These are phyloP conservation scores for Tetrapyrgos nigripes DNA, from an alignment of 1,284 basidiomycete species.

Conservation along the genomic window DNA sequence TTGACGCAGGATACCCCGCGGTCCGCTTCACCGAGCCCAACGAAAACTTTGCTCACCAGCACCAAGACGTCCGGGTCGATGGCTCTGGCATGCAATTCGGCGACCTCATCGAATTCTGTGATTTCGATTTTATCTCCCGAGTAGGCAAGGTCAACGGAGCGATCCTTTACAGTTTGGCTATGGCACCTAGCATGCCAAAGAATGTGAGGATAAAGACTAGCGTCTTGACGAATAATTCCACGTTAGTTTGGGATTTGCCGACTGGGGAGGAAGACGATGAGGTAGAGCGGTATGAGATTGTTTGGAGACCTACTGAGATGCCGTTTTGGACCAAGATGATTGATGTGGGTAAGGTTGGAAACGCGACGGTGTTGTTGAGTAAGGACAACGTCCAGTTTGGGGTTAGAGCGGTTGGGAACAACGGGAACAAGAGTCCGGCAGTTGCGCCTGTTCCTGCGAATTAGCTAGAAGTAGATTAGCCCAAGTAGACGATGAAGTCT, in stretches of 20 bases:
- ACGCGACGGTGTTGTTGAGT: constrained; percentile 47
- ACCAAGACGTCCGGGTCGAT: constrained; percentile 58
- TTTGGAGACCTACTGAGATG: constrained; percentile 56
- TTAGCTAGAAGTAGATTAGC: too few relatives aligned
- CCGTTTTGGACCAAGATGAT: constrained; percentile 56
- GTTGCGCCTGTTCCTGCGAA: neutral
- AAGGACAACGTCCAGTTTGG: constrained; percentile 62
- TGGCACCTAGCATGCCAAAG: constrained; percentile 57
- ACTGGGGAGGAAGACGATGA: constrained; percentile 41
- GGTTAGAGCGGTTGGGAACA: constrained; percentile 7
- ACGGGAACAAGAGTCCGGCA: constrained; percentile 12
- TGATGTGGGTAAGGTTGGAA: constrained; percentile 50
- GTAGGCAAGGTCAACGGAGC: constrained; percentile 60
- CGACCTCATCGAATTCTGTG: constrained; percentile 57
- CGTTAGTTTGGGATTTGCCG: constrained; percentile 50
- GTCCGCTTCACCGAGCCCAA: constrained; percentile 62
- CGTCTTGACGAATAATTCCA: constrained; percentile 59
- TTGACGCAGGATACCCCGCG: constrained; percentile 53
- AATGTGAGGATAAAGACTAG: constrained; percentile 51
- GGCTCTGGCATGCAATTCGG: constrained; percentile 56
- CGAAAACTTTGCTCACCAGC: constrained; percentile 62
- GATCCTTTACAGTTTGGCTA: constrained; percentile 57
- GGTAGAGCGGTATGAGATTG: constrained; percentile 53
- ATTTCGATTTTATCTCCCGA: constrained; percentile 55
- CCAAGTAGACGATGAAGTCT: too few relatives aligned